Conservation (phyloP, 2,329 filamentous ascomycete genomes). For the Neurospora crassa region DNA sequence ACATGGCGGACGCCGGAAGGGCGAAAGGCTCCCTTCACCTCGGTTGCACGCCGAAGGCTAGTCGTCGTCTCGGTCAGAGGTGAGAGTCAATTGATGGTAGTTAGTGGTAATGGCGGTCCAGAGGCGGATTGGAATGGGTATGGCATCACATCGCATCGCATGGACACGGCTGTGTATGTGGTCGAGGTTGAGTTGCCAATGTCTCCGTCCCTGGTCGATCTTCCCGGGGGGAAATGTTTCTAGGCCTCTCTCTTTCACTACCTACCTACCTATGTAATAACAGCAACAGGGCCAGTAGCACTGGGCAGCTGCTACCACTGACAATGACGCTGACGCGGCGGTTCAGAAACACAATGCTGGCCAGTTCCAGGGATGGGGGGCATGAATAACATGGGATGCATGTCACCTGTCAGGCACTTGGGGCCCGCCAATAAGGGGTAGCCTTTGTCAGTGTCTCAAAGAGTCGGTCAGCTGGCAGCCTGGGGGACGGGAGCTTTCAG, state of each 20-base stretch:
- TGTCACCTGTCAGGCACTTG: neutral
- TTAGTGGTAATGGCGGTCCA: conserved; percentile 8
- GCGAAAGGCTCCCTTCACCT: conserved; percentile 17
- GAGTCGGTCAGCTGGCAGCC: neutral
- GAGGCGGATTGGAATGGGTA: conserved; percentile 8
- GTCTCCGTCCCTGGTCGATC: conserved; percentile 1
- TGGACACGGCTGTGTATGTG: neutral
- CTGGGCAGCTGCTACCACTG: neutral
- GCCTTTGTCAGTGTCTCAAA: neutral
- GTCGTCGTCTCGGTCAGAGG: conserved; percentile 5
- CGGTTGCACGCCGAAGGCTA: conserved; percentile 1
- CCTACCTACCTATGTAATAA: neutral
- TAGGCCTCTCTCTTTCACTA: neutral
- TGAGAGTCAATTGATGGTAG: conserved; percentile 5
- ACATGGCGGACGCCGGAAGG: conserved; percentile 63
- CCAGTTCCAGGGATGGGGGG: neutral
- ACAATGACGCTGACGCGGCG: neutral
- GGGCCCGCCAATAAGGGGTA: neutral
- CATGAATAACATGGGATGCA: neutral
- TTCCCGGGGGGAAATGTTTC: neutral
- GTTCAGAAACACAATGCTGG: neutral
- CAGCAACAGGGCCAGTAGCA: neutral
- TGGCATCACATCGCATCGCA: conserved; percentile 16
- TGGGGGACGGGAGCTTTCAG: neutral
- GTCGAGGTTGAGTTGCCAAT: neutral